Percentiles rank a stretch among this genome's conserved stretches.
Evolutionary conservation across 1,139 yeast species (phyloP).

Genomic region (Hanseniaspora uvarum): DNA sequence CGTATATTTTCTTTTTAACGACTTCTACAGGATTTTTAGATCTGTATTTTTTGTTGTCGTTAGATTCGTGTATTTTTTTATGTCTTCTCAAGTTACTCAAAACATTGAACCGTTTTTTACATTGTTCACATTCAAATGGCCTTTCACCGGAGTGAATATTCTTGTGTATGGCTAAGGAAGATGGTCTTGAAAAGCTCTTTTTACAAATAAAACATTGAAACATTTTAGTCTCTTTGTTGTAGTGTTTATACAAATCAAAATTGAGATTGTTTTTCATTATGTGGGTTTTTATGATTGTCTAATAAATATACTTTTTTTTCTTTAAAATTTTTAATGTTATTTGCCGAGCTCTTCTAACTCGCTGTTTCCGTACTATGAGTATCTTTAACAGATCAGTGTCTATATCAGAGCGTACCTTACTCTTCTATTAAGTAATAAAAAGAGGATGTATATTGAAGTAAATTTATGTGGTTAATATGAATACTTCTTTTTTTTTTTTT

Average conservation of each 20-base stretch:
- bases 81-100: conserved; percentile 76
- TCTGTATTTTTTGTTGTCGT: background rate
- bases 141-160: conserved; percentile 83
- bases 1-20: background rate
- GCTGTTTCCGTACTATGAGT: no score
- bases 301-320: background rate
- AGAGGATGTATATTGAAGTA: no score
- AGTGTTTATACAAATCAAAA: background rate
- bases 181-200: conserved; percentile 70
- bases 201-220: conserved; percentile 52
- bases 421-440: no score
- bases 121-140: conserved; percentile 60
- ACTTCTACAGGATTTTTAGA: background rate
- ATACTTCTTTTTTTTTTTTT: no score
- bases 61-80: conserved; percentile 45
- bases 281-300: background rate
- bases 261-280: background rate
- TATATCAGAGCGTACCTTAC: no score
- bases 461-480: no score
- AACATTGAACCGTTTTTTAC: conserved; percentile 66
- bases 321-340: background rate
- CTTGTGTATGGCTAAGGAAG: conserved; percentile 68
- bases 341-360: background rate
- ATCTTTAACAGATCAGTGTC: no score
- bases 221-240: conserved; percentile 5